phyloP scores from a whole-genome alignment of 345 rosid species.

The Rhizophora mangle region DNA sequence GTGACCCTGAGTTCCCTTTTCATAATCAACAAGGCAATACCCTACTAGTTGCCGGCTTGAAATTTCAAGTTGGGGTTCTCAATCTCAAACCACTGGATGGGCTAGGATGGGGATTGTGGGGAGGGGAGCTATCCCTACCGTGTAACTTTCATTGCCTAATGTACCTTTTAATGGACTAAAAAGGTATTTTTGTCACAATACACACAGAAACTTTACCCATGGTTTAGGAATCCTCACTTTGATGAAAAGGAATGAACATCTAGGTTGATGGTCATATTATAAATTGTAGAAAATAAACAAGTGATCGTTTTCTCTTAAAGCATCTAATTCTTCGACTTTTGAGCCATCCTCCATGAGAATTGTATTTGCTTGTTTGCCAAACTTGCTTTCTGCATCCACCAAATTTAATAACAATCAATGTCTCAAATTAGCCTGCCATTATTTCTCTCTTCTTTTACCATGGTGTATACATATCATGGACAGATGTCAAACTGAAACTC shows the following conservation, averaged over 20 bases:
- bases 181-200: background rate
- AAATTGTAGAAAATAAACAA: conserved; percentile 54
- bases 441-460: background rate
- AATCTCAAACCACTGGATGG: no score
- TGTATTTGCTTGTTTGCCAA: conserved; percentile 62
- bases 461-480: background rate
- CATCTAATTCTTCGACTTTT: conserved; percentile 68
- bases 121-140: no score
- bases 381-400: conserved; percentile 61
- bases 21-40: no score
- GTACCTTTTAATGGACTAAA: no score
- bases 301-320: conserved; percentile 74
- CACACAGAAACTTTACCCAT: background rate
- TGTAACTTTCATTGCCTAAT: no score
- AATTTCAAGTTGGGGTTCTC: no score
- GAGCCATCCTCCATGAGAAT: conserved; percentile 78
- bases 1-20: no score
- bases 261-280: background rate
- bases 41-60: no score
- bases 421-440: conserved; percentile 5
- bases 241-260: background rate
- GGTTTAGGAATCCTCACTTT: background rate
- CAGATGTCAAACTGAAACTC: no score
- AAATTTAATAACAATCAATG: conserved; percentile 17
- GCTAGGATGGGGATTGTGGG: no score